A percentile compares a stretch with the other conserved stretches of the same genome.
Conservation (phyloP, 2,329 filamentous ascomycete species). For the Curvularia eragrostidis region DNA sequence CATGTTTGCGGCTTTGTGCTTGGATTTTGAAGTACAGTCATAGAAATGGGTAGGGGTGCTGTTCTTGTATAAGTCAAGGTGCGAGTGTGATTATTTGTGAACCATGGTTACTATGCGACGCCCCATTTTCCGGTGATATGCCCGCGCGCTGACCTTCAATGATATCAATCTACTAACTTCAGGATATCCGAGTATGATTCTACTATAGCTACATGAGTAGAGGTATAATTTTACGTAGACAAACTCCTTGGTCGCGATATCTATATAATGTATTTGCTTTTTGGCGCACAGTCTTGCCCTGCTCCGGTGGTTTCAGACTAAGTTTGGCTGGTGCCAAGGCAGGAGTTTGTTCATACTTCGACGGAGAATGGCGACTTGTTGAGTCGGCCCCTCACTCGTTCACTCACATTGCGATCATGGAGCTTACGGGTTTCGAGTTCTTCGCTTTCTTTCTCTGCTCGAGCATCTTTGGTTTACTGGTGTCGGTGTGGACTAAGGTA, state of each 20-base stretch:
- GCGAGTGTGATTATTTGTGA: too few species aligned
- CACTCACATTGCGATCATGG: constrained; percentile 7
- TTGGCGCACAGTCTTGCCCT: neutral
- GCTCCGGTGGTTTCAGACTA: neutral
- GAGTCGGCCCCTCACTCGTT: neutral
- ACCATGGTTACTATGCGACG: too few species aligned
- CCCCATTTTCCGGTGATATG: too few species aligned
- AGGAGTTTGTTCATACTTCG: neutral
- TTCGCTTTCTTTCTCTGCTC: constrained; percentile 20
- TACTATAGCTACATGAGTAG: too few species aligned
- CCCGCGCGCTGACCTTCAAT: too few species aligned
- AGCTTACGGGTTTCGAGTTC: constrained; percentile 16
- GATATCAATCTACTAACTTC: too few species aligned
- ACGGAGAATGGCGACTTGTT: neutral
- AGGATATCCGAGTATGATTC: too few species aligned
- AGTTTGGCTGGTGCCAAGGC: constrained; percentile 12
- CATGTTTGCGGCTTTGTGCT: too few species aligned
- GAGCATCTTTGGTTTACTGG: constrained; percentile 13
- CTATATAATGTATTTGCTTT: neutral
- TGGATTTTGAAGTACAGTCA: too few species aligned
- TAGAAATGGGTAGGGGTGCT: too few species aligned
- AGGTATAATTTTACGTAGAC: neutral
- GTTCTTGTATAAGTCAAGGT: too few species aligned
- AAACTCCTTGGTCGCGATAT: neutral
- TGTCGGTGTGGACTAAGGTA: constrained; percentile 12